A percentile compares a stretch with the other conserved stretches of the same genome.
phyloP scores from a whole-genome alignment of 2,329 filamentous ascomycete genomes.

The Beauveria sp. region DNA sequence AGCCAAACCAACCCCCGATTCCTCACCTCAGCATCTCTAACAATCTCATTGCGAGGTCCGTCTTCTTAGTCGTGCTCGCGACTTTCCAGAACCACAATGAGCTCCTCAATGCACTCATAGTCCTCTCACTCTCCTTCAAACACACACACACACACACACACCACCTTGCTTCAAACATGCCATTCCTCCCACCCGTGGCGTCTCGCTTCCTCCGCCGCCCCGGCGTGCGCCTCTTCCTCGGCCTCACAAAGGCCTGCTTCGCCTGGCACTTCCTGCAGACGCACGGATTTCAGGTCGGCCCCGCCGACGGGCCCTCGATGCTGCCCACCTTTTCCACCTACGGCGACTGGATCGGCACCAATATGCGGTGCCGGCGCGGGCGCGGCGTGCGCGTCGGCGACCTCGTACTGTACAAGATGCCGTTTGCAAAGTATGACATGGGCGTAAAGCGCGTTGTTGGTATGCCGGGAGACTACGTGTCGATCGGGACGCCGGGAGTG shows the following conservation, averaged over 20 bases:
- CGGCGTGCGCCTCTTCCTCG: neutral
- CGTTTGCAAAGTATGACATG: conserved; percentile 50
- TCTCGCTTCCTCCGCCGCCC: neutral
- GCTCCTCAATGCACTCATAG: neutral
- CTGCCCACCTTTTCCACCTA: conserved; percentile 67
- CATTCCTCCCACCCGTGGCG: neutral
- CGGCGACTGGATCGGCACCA: conserved; percentile 63
- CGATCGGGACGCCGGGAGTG: conserved; percentile 53
- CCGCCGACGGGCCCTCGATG: conserved; percentile 74
- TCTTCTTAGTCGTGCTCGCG: neutral
- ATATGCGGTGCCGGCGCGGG: conserved; percentile 61
- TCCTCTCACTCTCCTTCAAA: neutral
- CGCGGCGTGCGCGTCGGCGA: conserved; percentile 67
- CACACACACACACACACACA: no score
- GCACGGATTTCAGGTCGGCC: conserved; percentile 54
- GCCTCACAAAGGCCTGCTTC: neutral
- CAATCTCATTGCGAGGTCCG: neutral
- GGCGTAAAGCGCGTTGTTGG: conserved; percentile 76
- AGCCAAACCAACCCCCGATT: no score
- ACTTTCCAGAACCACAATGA: neutral
- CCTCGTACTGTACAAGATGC: conserved; percentile 70
- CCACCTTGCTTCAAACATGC: neutral
- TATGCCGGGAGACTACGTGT: conserved; percentile 69
- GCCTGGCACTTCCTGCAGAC: conserved; percentile 35
- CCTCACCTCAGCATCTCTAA: neutral